phyloP scores from a whole-genome alignment of 208 protist genomes.

The Trypanosoma platydactyli region DNA sequence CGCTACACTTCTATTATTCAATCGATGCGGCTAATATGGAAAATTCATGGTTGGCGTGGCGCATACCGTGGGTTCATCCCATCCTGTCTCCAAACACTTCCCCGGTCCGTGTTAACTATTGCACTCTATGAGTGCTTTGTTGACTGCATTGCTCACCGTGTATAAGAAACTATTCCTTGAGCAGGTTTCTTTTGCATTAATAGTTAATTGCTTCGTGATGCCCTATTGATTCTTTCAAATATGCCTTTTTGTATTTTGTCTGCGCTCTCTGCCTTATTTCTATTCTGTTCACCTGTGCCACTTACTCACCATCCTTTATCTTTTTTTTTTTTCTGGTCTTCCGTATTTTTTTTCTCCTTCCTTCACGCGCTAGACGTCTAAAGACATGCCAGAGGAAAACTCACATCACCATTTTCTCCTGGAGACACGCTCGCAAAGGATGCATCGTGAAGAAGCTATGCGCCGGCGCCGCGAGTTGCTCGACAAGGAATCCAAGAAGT shows the following conservation, averaged over 20 bases:
- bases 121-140: slow-evolving; percentile 85
- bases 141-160: not conserved
- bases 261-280: not conserved
- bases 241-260: too few relatives aligned
- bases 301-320: not conserved
- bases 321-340: slow-evolving; percentile 12
- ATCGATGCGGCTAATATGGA: slow-evolving; percentile 43
- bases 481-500: slow-evolving; percentile 42
- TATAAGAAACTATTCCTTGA: not conserved
- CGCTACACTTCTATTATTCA: slow-evolving; percentile 71
- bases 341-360: not conserved
- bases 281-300: not conserved
- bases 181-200: not conserved
- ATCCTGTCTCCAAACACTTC: slow-evolving; percentile 67
- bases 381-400: slow-evolving; percentile 18
- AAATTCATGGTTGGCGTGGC: slow-evolving; percentile 39
- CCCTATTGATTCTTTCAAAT: too few relatives aligned
- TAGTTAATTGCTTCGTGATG: not conserved
- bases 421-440: slow-evolving; percentile 74
- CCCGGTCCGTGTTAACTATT: slow-evolving; percentile 70
- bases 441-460: slow-evolving; percentile 64
- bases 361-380: not conserved
- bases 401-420: slow-evolving; percentile 42
- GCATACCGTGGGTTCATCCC: slow-evolving; percentile 76
- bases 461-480: slow-evolving; percentile 55